phyloP scores from a whole-genome alignment of 2,329 filamentous ascomycete species.

The Magnaporthiopsis poae region DNA sequence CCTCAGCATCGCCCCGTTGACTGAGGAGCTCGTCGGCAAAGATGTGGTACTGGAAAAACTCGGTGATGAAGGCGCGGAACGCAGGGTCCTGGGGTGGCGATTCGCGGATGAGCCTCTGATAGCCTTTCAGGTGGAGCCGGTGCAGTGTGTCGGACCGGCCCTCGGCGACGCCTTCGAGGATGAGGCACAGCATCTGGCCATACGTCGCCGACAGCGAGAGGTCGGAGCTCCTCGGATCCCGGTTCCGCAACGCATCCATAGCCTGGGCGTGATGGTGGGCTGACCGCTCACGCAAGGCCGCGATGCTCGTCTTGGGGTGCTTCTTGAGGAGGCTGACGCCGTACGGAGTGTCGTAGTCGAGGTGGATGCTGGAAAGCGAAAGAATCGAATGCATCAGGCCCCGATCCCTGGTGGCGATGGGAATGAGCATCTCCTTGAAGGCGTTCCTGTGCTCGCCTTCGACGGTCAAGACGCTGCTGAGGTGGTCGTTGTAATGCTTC shows the following conservation, averaged over 20 bases:
- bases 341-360: conserved; percentile 49
- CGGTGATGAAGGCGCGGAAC: conserved; percentile 55
- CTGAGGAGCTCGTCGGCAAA: conserved; percentile 48
- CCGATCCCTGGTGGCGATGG: conserved; percentile 68
- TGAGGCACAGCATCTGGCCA: conserved; percentile 52
- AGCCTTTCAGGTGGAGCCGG: conserved; percentile 67
- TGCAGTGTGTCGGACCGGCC: conserved; percentile 57
- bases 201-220: conserved; percentile 42
- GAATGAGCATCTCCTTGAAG: conserved; percentile 74
- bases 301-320: conserved; percentile 35
- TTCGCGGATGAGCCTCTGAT: conserved; percentile 59
- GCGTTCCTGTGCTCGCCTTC: conserved; percentile 74
- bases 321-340: conserved; percentile 42
- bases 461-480: conserved; percentile 73
- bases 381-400: conserved; percentile 87
- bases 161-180: conserved; percentile 48
- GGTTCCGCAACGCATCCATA: conserved; percentile 26
- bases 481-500: conserved; percentile 69
- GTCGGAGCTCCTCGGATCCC: conserved; percentile 14
- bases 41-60: conserved; percentile 79
- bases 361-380: conserved; percentile 70
- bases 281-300: conserved; percentile 40
- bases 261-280: conserved; percentile 47
- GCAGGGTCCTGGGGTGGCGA: conserved; percentile 53
- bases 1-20: conserved; percentile 3